phyloP scores from a whole-genome alignment of 192 early-diverging fungal genomes.

The Radiomyces spectabilis region DNA sequence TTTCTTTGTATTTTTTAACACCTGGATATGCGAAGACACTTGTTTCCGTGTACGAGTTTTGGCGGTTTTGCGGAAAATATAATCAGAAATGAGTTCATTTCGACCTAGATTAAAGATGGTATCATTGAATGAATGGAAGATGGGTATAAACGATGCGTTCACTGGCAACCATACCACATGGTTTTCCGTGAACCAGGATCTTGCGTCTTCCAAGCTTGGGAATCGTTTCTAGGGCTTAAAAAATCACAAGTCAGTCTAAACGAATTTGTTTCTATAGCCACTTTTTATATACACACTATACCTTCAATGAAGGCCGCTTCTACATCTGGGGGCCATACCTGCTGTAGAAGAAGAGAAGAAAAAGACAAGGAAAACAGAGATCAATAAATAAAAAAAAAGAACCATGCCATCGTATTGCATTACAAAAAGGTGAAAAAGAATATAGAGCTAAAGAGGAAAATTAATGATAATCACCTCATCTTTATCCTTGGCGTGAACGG shows the following conservation, averaged over 20 bases:
- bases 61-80: slow-evolving; percentile 57
- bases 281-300: slow-evolving; percentile 12
- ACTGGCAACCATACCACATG: slow-evolving; percentile 40
- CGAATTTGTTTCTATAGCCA: not conserved
- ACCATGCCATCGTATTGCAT: not conserved
- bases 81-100: slow-evolving; percentile 72
- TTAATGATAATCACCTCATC: slow-evolving; percentile 9
- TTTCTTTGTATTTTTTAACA: slow-evolving; percentile 66
- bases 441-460: not conserved
- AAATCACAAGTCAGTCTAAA: slow-evolving; percentile 1
- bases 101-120: slow-evolving; percentile 40
- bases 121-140: slow-evolving; percentile 11
- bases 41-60: slow-evolving; percentile 69
- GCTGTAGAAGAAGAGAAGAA: not conserved
- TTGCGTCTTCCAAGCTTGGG: slow-evolving; percentile 48
- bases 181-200: slow-evolving; percentile 44
- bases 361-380: not conserved
- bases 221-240: slow-evolving; percentile 37
- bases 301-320: slow-evolving; percentile 54
- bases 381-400: slow-evolving; percentile 1
- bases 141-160: slow-evolving; percentile 8
- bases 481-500: slow-evolving; percentile 8
- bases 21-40: slow-evolving; percentile 75
- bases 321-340: slow-evolving; percentile 57
- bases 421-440: not conserved